Evolutionary conservation across 2,329 filamentous ascomycete genomes (phyloP), one percentile per base, ranked within the genome.

Genomic region (Aspergillus jensenii): DNA sequence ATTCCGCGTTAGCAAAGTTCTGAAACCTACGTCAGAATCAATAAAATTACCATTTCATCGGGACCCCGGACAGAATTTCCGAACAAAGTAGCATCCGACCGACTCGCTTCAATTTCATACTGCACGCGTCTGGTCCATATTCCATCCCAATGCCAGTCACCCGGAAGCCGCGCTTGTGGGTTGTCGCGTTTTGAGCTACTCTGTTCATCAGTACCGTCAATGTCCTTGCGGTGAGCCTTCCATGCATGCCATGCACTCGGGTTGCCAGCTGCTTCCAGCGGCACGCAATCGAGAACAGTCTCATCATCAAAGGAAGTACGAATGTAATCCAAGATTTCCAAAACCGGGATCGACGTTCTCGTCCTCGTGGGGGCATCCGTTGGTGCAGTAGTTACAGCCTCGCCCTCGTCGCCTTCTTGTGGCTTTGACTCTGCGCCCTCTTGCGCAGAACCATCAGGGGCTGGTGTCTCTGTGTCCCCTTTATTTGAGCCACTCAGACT

Each of bases 131-230:
- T 89, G 71, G 96, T 90, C 93, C 93, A 99, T 0, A 98, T 93
- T 0, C 93, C 93, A 68, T 96, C 91, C 93, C 93, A 98, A 70
- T 96, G 96, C 93, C 93, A 98, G 67, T 96, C 89, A 6, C 89
- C 90, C 0, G 91, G 91, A 50, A 83, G 81, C 59, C 87, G 77
- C 37, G 75, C 68, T 62, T 71, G 72, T 52, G 68, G 78, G 59
- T 76, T 84, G 71, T 70, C 78, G 78, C 59, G 75, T 67, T 74
- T 83, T 66, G 66, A 73, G 15, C 56, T 59, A 21, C 55, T 61
- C 33, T 57, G 46, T 14, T 47, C 48, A 11, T 56, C 58, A 15
- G 62, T 59, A 11, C 54, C 58, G 27, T 61, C 58, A 21, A 58
- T 58, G 2, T 76, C 77, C 49, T 78, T 78, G 55, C 87, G 85